Evolutionary conservation across 805 yeast species (phyloP).

Genomic region (Candida nemodendra): DNA sequence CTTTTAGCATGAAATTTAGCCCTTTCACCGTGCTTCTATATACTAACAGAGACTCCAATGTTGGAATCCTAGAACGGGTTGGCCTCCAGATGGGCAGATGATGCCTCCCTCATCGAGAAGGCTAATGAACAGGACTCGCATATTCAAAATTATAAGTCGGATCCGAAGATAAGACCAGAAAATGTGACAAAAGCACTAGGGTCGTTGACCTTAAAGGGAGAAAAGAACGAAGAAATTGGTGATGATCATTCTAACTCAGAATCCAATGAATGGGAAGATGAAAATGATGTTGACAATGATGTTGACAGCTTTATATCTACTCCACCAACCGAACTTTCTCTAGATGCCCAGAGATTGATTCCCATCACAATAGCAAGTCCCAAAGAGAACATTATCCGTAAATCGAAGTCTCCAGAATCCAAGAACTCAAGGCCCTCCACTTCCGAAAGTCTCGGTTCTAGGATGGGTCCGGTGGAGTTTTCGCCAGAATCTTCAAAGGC

Average conservation of each 20-base stretch:
- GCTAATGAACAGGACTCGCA: conserved; percentile 23
- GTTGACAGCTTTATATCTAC: conserved; percentile 8
- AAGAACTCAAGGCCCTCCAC: not conserved
- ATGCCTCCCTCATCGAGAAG: conserved; percentile 23
- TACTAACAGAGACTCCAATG: no score
- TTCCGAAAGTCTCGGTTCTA: not conserved
- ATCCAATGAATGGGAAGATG: no score
- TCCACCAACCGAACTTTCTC: conserved; percentile 8
- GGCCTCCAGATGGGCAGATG: conserved; percentile 35
- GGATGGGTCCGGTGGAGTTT: no score
- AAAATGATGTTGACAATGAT: conserved; percentile 9
- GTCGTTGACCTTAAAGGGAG: no score
- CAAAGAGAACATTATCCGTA: not conserved
- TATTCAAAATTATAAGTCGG: conserved; percentile 3
- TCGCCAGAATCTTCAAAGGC: not conserved
- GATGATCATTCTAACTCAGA: no score
- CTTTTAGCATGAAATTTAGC: no score
- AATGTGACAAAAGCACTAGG: conserved; percentile 1
- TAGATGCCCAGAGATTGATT: conserved; percentile 16
- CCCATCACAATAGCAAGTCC: conserved; percentile 8
- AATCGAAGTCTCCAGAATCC: not conserved
- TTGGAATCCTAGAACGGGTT: no score
- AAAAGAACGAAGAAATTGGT: no score
- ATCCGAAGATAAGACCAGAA: conserved; percentile 4
- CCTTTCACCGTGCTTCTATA: no score